Conservation (phyloP, 768 basidiomycete genomes). For the Suillus bovinus region DNA sequence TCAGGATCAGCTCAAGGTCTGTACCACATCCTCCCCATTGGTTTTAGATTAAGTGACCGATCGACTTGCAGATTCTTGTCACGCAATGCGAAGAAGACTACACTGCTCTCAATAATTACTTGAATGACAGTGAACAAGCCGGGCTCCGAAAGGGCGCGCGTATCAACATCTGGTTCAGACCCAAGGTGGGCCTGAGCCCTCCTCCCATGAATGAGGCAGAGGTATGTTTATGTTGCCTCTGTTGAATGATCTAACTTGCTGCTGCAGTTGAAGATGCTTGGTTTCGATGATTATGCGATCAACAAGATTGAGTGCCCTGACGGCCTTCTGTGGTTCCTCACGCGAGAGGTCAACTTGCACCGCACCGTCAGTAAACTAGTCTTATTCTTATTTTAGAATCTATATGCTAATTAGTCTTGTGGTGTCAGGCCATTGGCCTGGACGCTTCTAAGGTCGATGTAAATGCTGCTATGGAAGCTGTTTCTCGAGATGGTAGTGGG, state of each 20-base stretch:
- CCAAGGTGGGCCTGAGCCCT: constrained; percentile 34
- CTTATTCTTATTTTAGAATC: not conserved
- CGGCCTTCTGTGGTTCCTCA: constrained; percentile 73
- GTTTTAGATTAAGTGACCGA: not conserved
- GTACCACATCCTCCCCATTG: constrained; percentile 12
- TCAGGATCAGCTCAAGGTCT: constrained; percentile 61
- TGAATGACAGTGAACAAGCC: constrained; percentile 62
- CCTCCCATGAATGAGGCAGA: constrained; percentile 64
- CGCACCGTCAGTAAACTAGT: constrained; percentile 59
- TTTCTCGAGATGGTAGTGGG: constrained; percentile 53
- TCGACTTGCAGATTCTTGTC: constrained; percentile 69
- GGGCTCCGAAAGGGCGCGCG: constrained; percentile 49
- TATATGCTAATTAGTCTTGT: not conserved
- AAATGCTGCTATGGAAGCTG: constrained; percentile 56
- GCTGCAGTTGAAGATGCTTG: constrained; percentile 53
- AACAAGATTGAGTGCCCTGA: constrained; percentile 79
- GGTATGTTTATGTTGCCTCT: constrained; percentile 38
- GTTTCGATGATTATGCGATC: constrained; percentile 83
- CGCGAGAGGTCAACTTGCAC: constrained; percentile 63
- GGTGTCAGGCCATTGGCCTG: constrained; percentile 61
- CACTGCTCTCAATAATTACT: constrained; percentile 59
- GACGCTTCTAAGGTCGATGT: constrained; percentile 52
- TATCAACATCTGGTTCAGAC: constrained; percentile 70
- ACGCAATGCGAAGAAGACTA: constrained; percentile 84
- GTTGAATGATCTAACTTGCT: constrained; percentile 7